Conservation (phyloP, 73 alveolate genomes). For the Uronychia binucleata region DNA sequence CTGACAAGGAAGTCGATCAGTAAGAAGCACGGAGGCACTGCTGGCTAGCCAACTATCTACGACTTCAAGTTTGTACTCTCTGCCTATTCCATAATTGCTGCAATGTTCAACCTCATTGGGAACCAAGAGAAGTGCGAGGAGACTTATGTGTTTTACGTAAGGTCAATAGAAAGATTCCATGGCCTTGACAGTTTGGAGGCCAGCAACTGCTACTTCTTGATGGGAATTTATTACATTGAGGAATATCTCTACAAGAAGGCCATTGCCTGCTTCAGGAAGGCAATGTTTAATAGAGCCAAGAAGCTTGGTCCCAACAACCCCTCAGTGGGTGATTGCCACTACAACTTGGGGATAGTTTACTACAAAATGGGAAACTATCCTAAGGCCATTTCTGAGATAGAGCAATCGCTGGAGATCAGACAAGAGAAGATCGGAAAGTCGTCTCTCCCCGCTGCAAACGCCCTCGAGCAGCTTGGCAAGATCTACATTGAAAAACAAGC, state of each 20-base stretch:
- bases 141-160: slow-evolving; percentile 19
- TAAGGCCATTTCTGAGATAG: slow-evolving; percentile 11
- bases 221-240: slow-evolving; percentile 40
- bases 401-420: slow-evolving; percentile 21
- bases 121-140: slow-evolving; percentile 22
- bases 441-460: slow-evolving; percentile 32
- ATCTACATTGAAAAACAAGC: slow-evolving; percentile 19
- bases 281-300: slow-evolving; percentile 13
- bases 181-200: slow-evolving; percentile 36
- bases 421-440: slow-evolving; percentile 20
- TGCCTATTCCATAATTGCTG: slow-evolving; percentile 34
- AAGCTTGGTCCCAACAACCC: slow-evolving; percentile 18
- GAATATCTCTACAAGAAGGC: slow-evolving; percentile 11
- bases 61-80: slow-evolving; percentile 51
- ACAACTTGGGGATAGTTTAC: slow-evolving; percentile 36
- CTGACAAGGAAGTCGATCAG: slow-evolving; percentile 4
- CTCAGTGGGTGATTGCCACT: slow-evolving; percentile 38
- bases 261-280: slow-evolving; percentile 43
- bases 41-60: background rate
- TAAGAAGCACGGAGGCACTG: background rate
- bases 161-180: slow-evolving; percentile 29
- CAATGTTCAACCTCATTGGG: slow-evolving; percentile 33
- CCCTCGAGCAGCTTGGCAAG: slow-evolving; percentile 32
- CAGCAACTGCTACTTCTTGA: slow-evolving; percentile 39
- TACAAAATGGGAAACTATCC: slow-evolving; percentile 3